These are phyloP conservation scores for Phylloporus sp. DNA, from an alignment of 1,284 basidiomycete genomes.

Conservation along the genomic window DNA sequence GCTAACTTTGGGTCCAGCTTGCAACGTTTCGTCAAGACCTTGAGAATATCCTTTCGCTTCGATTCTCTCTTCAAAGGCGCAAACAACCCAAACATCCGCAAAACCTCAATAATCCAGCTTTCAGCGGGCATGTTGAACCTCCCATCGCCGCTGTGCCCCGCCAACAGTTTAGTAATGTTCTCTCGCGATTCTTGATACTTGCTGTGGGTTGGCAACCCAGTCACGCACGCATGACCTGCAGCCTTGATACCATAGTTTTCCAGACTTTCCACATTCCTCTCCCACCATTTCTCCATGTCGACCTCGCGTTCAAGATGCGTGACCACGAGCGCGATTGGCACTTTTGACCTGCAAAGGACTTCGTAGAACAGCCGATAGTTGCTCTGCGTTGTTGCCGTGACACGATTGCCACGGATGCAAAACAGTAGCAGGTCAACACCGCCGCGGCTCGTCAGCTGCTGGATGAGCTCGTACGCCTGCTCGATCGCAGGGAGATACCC, in stretches of 20 bases:
- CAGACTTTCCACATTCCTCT: background rate
- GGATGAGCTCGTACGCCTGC: constrained; percentile 5
- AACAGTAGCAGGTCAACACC: constrained; percentile 3
- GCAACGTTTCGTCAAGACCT: background rate
- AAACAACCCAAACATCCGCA: background rate
- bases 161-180: constrained; percentile 1
- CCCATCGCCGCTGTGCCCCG: constrained; percentile 3
- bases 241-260: background rate
- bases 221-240: constrained; percentile 7
- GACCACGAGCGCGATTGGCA: constrained; percentile 4
- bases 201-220: background rate
- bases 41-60: background rate
- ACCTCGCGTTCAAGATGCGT: constrained; percentile 1
- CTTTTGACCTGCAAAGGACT: constrained; percentile 3
- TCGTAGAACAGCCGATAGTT: constrained; percentile 10
- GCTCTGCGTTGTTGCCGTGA: constrained; percentile 3
- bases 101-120: constrained; percentile 4
- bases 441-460: background rate
- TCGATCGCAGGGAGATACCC: background rate
- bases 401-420: constrained; percentile 3
- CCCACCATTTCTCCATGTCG: constrained; percentile 9
- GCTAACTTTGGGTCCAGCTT: constrained; percentile 1
- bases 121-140: constrained; percentile 8
- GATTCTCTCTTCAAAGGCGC: constrained; percentile 1
- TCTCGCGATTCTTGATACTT: constrained; percentile 8